Evolutionary conservation across 1,284 basidiomycete species (phyloP), one percentile per base, ranked within the genome.

Genomic region (Cryptococcus sp.): DNA sequence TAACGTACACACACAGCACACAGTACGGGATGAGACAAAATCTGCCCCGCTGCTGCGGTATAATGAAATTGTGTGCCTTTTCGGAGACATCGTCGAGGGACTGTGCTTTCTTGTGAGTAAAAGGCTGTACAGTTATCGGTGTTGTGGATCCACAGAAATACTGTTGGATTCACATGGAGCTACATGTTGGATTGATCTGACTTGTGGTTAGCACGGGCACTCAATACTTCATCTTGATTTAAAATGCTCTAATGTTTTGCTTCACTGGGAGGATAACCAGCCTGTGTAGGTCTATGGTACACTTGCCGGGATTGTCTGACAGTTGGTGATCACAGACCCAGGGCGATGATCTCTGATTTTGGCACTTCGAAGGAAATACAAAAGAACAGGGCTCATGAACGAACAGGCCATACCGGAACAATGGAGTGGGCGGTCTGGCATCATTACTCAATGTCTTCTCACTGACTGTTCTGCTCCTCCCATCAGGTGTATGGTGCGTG

Each of bases 381-480:
- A 5, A 83, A 84, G 43, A 82, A 83, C 3, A 81, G 84, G 13
- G 78, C 83, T 15, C 5, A 4, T 33, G 77, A 81, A 36, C 82
- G 91, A 16, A 89, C 89, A 2, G 93, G 93, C 7, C 91, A 95
- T 71, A 96, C 92, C 18, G 92, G 93, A 61, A 96, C 92, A 80
- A 90, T 80, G 75, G 92, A 87, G 62, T 75, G 61, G 62, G 50
- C 61, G 24, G 18, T 7, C 1, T 54, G 24, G 38, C 13, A 47
- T 23, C 13, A 35, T 24, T 38, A 2, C 28, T 47, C 20, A n/a
- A n/a, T n/a, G n/a, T n/a, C 35, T 7, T 20, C 11, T n/a, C n/a
- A 47, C 15, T 23, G 4, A 20, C 24, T 24, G 24, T 6, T 8
- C 5, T 28, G 7, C 15, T 23, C 1, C 48, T 5, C 18, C n/a